phyloP scores from a whole-genome alignment of 192 early-diverging fungal genomes.

The Chytriomyces sp. region DNA sequence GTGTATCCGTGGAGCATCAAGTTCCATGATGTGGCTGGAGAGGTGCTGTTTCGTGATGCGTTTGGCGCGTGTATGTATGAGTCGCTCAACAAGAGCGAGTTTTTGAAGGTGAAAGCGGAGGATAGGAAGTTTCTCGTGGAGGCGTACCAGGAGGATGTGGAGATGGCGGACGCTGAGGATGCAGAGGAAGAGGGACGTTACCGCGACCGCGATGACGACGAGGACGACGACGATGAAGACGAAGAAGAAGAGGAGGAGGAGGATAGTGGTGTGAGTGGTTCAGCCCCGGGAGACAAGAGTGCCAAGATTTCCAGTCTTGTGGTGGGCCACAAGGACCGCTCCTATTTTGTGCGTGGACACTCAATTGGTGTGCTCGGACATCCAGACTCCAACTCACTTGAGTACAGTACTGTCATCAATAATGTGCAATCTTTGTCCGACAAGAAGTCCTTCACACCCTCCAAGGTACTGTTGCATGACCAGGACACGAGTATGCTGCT shows the following conservation, averaged over 20 bases:
- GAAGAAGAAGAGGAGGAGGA: slow-evolving; percentile 46
- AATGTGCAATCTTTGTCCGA: slow-evolving; percentile 59
- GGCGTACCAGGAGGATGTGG: slow-evolving; percentile 74
- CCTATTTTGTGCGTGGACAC: slow-evolving; percentile 88
- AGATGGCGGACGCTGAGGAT: slow-evolving; percentile 57
- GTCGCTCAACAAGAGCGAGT: slow-evolving; percentile 61
- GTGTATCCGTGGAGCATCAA: slow-evolving; percentile 79
- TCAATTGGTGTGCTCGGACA: slow-evolving; percentile 89
- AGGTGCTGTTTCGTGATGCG: slow-evolving; percentile 59
- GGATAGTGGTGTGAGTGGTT: slow-evolving; percentile 27
- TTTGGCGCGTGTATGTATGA: slow-evolving; percentile 81
- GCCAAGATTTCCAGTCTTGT: slow-evolving; percentile 77
- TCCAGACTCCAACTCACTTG: slow-evolving; percentile 68
- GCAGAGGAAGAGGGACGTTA: too few species aligned
- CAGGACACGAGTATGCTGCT: slow-evolving; percentile 80
- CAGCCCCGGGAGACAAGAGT: slow-evolving; percentile 24
- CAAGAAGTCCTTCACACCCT: slow-evolving; percentile 70
- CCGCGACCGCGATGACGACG: slow-evolving; percentile 56
- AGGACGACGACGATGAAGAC: slow-evolving; percentile 37
- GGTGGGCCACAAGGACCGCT: slow-evolving; percentile 84
- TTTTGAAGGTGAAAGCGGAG: slow-evolving; percentile 61
- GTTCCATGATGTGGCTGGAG: slow-evolving; percentile 55
- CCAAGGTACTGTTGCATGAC: slow-evolving; percentile 81
- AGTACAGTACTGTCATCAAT: slow-evolving; percentile 81
- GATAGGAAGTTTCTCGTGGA: slow-evolving; percentile 73